Conservation (phyloP, 768 basidiomycete genomes). For the Tylopilus intermedius region DNA sequence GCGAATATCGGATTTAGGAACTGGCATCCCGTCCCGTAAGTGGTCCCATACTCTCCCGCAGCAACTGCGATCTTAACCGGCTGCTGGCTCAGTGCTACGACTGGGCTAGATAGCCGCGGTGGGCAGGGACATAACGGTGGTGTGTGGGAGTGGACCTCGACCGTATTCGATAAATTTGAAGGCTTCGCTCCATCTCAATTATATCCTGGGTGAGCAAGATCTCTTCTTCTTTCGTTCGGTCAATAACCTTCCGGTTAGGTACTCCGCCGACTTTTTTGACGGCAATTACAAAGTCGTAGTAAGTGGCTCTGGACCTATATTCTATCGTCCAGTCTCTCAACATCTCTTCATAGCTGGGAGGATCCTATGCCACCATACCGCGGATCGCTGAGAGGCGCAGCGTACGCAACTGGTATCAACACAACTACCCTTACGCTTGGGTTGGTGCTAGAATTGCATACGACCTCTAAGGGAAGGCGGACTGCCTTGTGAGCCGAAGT, state of each 20-base stretch:
- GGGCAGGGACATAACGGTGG: conserved; percentile 85
- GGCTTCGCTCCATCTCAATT: conserved; percentile 72
- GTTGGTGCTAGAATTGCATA: conserved; percentile 69
- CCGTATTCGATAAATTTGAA: conserved; percentile 61
- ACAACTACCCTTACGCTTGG: conserved; percentile 88
- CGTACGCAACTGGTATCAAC: conserved; percentile 88
- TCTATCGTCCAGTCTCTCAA: neutral
- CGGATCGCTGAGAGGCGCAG: conserved; percentile 70
- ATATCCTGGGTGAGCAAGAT: conserved; percentile 72
- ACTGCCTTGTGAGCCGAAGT: conserved; percentile 33
- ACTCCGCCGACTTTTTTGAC: conserved; percentile 90
- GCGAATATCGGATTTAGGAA: conserved; percentile 84
- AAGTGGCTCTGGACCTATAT: conserved; percentile 31
- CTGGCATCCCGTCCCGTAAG: conserved; percentile 92
- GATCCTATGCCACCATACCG: conserved; percentile 83
- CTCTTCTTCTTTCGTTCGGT: neutral
- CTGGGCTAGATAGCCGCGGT: conserved; percentile 45
- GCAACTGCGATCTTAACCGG: neutral
- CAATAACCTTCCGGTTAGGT: conserved; percentile 37
- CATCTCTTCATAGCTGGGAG: conserved; percentile 62
- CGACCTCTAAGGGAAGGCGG: conserved; percentile 30
- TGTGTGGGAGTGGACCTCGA: conserved; percentile 98
- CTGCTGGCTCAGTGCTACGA: conserved; percentile 52
- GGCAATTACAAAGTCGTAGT: conserved; percentile 81
- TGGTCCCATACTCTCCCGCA: conserved; percentile 7